These are phyloP conservation scores for Strobilomyces echinocephalus DNA, from an alignment of 768 basidiomycete species.

Conservation along the genomic window DNA sequence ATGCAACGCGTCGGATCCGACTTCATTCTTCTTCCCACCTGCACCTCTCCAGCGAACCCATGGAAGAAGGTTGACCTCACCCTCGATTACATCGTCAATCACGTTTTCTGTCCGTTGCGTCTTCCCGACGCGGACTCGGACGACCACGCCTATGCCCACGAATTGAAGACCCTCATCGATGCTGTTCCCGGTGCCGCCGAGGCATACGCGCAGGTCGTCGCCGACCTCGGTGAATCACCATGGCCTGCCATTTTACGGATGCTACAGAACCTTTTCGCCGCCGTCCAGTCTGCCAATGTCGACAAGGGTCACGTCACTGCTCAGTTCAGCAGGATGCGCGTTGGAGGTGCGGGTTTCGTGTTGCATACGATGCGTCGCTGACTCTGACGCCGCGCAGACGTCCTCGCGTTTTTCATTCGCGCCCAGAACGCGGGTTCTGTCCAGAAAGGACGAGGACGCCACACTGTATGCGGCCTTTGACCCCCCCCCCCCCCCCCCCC, in stretches of 20 bases:
- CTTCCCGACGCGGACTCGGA: neutral
- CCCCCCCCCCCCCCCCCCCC: no score
- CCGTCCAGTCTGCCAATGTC: neutral
- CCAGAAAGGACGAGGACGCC: conserved; percentile 22
- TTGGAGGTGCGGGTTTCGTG: conserved; percentile 17
- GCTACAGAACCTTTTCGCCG: neutral
- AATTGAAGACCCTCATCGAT: no score
- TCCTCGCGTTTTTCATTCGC: conserved; percentile 34
- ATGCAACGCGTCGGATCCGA: no score
- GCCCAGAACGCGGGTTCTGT: conserved; percentile 47
- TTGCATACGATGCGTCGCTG: neutral
- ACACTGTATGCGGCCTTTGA: conserved; percentile 32
- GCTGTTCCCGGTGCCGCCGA: no score
- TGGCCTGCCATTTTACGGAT: neutral
- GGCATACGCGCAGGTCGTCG: no score
- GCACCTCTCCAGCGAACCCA: no score
- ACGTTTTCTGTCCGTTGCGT: neutral
- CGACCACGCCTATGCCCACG: neutral
- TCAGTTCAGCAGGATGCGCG: conserved; percentile 18
- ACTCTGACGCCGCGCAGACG: conserved; percentile 24
- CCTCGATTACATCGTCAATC: neutral
- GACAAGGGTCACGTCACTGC: neutral
- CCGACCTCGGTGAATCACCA: neutral
- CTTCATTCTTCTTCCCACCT: no score
- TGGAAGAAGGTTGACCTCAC: no score